phyloP scores from a whole-genome alignment of 83 land plant species.

The Picea abies region DNA sequence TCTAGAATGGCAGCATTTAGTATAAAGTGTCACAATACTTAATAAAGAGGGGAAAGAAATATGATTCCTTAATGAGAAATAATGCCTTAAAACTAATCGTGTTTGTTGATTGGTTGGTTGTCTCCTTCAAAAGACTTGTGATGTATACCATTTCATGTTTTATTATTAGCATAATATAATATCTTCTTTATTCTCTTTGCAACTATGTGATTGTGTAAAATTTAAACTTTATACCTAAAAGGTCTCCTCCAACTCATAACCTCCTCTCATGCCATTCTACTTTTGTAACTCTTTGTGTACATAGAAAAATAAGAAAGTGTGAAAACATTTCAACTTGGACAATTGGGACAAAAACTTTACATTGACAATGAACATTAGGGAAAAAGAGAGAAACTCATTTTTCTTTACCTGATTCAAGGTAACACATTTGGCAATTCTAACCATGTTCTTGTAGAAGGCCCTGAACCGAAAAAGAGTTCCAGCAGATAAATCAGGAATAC shows the following conservation, averaged over 20 bases:
- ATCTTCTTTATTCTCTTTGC: too few relatives aligned
- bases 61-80: too few relatives aligned
- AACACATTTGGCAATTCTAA: conserved; percentile 84
- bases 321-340: neutral
- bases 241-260: neutral
- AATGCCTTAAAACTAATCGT: too few relatives aligned
- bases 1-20: too few relatives aligned
- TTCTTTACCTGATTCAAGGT: conserved; percentile 85
- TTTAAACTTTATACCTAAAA: neutral
- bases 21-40: too few relatives aligned
- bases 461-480: conserved; percentile 37
- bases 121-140: too few relatives aligned
- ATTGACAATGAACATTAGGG: neutral
- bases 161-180: too few relatives aligned
- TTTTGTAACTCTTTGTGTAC: neutral
- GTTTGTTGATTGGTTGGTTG: too few relatives aligned
- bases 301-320: neutral
- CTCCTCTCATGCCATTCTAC: neutral
- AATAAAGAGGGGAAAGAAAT: too few relatives aligned
- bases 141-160: too few relatives aligned
- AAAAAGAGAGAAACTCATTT: neutral
- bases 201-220: too few relatives aligned
- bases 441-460: conserved; percentile 88
- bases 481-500: too few relatives aligned
- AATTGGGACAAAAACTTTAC: neutral